Base-by-base conservation (phyloP, 108 stramenopile species). In the Epithemia pelagica region DNA sequence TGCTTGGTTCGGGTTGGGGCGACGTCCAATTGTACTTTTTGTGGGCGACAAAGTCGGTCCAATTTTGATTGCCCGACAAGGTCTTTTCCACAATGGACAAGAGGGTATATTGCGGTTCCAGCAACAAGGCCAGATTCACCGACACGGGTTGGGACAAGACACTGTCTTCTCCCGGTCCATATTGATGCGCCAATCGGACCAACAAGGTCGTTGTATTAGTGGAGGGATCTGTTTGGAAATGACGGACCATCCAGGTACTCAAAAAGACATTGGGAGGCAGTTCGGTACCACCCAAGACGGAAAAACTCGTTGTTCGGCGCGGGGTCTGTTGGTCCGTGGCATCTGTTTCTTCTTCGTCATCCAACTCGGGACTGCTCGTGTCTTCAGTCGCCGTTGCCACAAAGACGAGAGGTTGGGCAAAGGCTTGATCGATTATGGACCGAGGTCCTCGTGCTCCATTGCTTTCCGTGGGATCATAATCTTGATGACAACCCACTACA, bases 101-200 rank as follows among this genome's bases (percentile, higher is more conserved):
- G 10, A 66, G 20, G 21, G 54, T 51, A 1, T 30, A 52, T 31
- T 33, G 1, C 1, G 15, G 22, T 29, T 30, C n/a, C 2, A 68
- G 33, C 27, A 71, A 32, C 26, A 18, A 23, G 0, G 53, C 78
- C 59, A 96, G 64, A 67, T 95, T 81, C 28, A 93, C 70, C 32
- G 52, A 32, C 20, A 73, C 87, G 0, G 85, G 81, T 32, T 64
- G 29, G 25, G 90, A 85, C 3, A 85, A 64, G 27, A 68, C 56
- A 1, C 65, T 30, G 26, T 86, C 76, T 61, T 96, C 96, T 26
- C 80, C 83, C 26, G 56, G 24, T 8, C 74, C 91, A 64, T 87
- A 96, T 68, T 94, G 91, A 82, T 98, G 96, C 7, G 81, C 92
- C n/a, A 96, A 62, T n/a, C 96, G 91, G 24, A 90, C 33, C 55